Conservation (phyloP, 257 asterid species). For the Solanum paucissectum region DNA sequence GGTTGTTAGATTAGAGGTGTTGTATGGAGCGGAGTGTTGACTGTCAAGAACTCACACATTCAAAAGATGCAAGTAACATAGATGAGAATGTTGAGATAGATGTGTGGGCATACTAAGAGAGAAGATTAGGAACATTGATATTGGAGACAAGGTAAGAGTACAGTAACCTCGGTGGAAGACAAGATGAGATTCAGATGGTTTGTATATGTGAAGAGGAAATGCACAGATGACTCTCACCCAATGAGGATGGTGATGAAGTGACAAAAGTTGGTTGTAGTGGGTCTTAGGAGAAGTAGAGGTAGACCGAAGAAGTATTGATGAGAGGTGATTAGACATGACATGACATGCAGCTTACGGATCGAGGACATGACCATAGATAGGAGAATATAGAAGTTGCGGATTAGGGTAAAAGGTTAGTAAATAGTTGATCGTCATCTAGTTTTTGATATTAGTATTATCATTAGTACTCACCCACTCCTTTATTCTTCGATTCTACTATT, state of each 20-base stretch:
- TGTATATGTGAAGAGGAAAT: background rate
- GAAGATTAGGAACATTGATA: background rate
- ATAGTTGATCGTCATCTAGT: background rate
- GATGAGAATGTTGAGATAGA: background rate
- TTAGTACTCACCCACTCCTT: background rate
- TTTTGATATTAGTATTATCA: background rate
- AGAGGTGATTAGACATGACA: background rate
- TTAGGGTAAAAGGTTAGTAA: background rate
- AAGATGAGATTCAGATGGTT: too few relatives aligned
- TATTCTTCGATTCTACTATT: too few relatives aligned
- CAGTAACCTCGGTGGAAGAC: background rate
- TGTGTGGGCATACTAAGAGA: background rate
- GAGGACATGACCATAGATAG: background rate
- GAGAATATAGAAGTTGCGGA: background rate
- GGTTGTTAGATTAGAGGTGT: background rate
- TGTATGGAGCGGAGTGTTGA: background rate
- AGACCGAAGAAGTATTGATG: background rate
- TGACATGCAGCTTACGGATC: background rate
- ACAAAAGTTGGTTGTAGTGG: background rate
- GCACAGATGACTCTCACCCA: background rate
- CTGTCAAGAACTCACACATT: background rate
- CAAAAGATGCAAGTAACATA: background rate
- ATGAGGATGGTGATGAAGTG: background rate
- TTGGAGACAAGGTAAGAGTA: background rate
- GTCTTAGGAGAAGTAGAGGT: background rate